Evolutionary conservation across 2,329 filamentous ascomycete genomes (phyloP).

Genomic region (Fusarium equiseti): DNA sequence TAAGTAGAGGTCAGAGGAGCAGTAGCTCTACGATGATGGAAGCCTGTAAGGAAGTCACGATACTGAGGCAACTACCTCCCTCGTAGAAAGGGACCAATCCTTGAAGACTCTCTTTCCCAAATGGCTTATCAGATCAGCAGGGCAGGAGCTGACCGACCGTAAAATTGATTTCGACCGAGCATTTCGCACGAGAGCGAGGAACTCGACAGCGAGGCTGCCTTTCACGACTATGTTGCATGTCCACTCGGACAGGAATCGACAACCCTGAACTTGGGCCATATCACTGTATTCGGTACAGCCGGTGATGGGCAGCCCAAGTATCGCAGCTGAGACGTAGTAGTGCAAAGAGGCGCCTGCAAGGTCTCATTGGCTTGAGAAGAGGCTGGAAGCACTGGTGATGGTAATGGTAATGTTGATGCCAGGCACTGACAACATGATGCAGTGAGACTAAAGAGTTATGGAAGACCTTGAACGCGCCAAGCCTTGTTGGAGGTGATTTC

Average conservation of each 20-base stretch:
- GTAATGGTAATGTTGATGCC: slow-evolving; percentile 14
- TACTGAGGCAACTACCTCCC: background rate
- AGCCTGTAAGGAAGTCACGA: slow-evolving; percentile 16
- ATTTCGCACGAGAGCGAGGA: slow-evolving; percentile 5
- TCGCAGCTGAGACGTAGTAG: slow-evolving; percentile 29
- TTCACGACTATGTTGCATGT: slow-evolving; percentile 15
- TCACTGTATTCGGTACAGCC: slow-evolving; percentile 15
- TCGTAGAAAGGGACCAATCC: background rate
- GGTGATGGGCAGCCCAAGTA: slow-evolving; percentile 22
- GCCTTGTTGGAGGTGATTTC: background rate
- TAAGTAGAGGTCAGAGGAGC: background rate
- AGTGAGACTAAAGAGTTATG: slow-evolving; percentile 6
- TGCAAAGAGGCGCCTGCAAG: slow-evolving; percentile 28
- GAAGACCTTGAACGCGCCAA: background rate
- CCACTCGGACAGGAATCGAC: slow-evolving; percentile 10
- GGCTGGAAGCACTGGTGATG: slow-evolving; percentile 6
- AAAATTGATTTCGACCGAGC: slow-evolving; percentile 11
- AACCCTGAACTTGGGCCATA: slow-evolving; percentile 3
- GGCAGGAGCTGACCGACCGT: slow-evolving; percentile 9
- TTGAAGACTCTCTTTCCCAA: slow-evolving; percentile 14
- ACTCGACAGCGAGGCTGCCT: slow-evolving; percentile 11
- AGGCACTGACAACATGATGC: slow-evolving; percentile 1
- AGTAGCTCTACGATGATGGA: background rate
- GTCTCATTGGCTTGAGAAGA: slow-evolving; percentile 9
- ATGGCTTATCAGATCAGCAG: background rate